Conservation (phyloP, 1,139 yeast species). For the Suhomyces anneliseae region DNA sequence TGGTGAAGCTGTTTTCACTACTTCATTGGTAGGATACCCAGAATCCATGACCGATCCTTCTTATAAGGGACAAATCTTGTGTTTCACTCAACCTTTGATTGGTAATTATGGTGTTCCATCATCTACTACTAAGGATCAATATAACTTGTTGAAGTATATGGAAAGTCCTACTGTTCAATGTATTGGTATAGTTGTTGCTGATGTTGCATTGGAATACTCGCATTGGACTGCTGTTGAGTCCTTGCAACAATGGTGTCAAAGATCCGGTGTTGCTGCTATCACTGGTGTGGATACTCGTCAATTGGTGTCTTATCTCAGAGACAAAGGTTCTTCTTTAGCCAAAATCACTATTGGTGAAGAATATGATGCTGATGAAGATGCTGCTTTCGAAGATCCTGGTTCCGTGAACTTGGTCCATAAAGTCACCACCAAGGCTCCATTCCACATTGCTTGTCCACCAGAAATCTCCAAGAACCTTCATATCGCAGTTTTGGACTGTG, state of each 20-base stretch:
- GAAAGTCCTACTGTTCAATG: slow-evolving; percentile 92
- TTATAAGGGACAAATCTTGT: slow-evolving; percentile 91
- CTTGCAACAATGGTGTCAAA: slow-evolving; percentile 90
- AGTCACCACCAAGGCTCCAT: slow-evolving; percentile 94
- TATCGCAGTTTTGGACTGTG: slow-evolving; percentile 94
- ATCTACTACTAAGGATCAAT: slow-evolving; percentile 74
- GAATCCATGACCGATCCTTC: slow-evolving; percentile 99
- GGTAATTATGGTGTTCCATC: slow-evolving; percentile 99
- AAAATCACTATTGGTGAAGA: slow-evolving; percentile 87
- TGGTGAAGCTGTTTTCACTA: slow-evolving; percentile 97
- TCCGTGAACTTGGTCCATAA: slow-evolving; percentile 85
- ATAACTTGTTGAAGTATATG: slow-evolving; percentile 80
- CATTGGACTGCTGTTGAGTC: slow-evolving; percentile 99
- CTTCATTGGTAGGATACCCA: slow-evolving; percentile 96
- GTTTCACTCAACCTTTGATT: slow-evolving; percentile 94
- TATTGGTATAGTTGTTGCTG: slow-evolving; percentile 94
- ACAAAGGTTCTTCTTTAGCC: slow-evolving; percentile 91
- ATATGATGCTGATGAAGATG: slow-evolving; percentile 87
- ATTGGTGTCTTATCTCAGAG: slow-evolving; percentile 88
- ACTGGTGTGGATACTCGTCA: slow-evolving; percentile 97
- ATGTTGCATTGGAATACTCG: slow-evolving; percentile 90
- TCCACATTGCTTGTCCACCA: slow-evolving; percentile 74
- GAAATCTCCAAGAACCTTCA: slow-evolving; percentile 61
- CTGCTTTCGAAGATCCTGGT: slow-evolving; percentile 92
- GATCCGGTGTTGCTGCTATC: slow-evolving; percentile 95